phyloP scores from a whole-genome alignment of 2,329 filamentous ascomycete genomes.

The Pyrenophora teres region DNA sequence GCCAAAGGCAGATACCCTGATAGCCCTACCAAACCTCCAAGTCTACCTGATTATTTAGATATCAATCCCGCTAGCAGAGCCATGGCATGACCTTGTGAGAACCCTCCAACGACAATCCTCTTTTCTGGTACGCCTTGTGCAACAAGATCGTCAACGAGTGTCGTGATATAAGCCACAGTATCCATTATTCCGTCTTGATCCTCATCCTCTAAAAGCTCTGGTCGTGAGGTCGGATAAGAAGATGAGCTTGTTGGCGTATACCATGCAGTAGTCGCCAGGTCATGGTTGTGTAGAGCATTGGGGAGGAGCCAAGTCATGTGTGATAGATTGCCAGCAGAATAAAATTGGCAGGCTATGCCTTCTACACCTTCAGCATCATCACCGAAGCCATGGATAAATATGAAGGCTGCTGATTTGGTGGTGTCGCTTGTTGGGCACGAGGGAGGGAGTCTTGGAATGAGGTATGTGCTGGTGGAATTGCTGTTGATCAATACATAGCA shows the following conservation, averaged over 20 bases:
- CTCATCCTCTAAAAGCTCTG: constrained; percentile 53
- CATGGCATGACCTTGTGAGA: constrained; percentile 56
- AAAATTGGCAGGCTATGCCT: constrained; percentile 55
- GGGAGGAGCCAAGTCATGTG: constrained; percentile 58
- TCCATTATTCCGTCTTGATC: constrained; percentile 53
- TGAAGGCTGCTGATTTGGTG: constrained; percentile 50
- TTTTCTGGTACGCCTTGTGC: constrained; percentile 48
- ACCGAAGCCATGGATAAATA: constrained; percentile 55
- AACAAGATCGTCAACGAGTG: constrained; percentile 50
- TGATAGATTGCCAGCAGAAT: constrained; percentile 54
- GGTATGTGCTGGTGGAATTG: not conserved
- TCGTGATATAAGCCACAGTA: constrained; percentile 49
- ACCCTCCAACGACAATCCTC: constrained; percentile 55
- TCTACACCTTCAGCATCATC: constrained; percentile 53
- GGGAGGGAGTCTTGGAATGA: constrained; percentile 30
- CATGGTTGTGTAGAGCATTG: constrained; percentile 54
- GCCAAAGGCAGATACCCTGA: constrained; percentile 56
- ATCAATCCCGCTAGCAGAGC: constrained; percentile 51
- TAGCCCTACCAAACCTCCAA: constrained; percentile 51
- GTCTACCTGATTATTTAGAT: constrained; percentile 48
- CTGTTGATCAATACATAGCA: not conserved
- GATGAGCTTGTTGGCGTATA: constrained; percentile 50
- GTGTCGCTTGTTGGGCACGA: constrained; percentile 40
- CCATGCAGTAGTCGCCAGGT: constrained; percentile 55
- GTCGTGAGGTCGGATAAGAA: constrained; percentile 48